phyloP scores from a whole-genome alignment of 1,139 yeast species.

The Saccharomyces hybrid region DNA sequence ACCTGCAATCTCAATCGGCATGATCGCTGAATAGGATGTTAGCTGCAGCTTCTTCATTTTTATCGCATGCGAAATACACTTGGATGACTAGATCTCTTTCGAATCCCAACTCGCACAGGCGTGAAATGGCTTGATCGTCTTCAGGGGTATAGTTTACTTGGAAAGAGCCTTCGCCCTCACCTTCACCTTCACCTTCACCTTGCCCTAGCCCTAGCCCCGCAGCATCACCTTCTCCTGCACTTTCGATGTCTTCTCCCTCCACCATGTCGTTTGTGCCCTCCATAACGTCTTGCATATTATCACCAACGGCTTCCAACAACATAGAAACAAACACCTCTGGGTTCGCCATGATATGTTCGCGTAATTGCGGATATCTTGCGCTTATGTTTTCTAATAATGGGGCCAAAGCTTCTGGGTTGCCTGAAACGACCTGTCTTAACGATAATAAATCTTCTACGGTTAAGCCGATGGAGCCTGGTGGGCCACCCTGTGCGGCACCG shows the following conservation, averaged over 20 bases:
- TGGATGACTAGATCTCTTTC: conserved; percentile 81
- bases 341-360: conserved; percentile 70
- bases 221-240: conserved; percentile 9
- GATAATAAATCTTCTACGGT: conserved; percentile 48
- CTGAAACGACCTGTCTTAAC: conserved; percentile 70
- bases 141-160: conserved; percentile 51
- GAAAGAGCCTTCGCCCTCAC: conserved; percentile 27
- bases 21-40: conserved; percentile 57
- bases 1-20: conserved; percentile 19
- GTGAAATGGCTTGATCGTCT: conserved; percentile 78
- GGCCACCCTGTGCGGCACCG: conserved; percentile 21
- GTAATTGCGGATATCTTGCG: conserved; percentile 78
- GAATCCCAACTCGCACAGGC: conserved; percentile 89
- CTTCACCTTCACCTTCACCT: conserved; percentile 5
- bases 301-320: conserved; percentile 54
- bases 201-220: neutral
- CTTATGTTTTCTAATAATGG: conserved; percentile 77
- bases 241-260: conserved; percentile 6
- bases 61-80: conserved; percentile 96
- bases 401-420: conserved; percentile 85
- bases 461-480: conserved; percentile 31
- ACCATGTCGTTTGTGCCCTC: conserved; percentile 14
- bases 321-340: conserved; percentile 80
- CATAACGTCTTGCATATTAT: conserved; percentile 28
- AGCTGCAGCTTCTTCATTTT: conserved; percentile 94